phyloP scores from a whole-genome alignment of 371 early-diverging fungal species.

The Mortierella sp. region DNA sequence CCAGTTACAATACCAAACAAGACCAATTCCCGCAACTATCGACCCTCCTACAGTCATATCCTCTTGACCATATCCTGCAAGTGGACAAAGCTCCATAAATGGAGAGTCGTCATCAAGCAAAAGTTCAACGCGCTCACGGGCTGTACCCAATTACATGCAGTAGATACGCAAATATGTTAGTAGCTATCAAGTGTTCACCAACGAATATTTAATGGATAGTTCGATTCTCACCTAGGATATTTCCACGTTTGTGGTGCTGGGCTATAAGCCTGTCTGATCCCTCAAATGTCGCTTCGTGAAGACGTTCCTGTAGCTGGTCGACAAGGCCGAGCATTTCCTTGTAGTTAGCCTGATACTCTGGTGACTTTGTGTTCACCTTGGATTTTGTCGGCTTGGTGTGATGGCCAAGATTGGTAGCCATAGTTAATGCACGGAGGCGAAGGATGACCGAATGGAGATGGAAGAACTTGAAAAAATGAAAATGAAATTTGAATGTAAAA shows the following conservation, averaged over 20 bases:
- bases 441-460: neutral
- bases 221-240: conserved; percentile 66
- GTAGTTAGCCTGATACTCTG: conserved; percentile 71
- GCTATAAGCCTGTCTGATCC: conserved; percentile 69
- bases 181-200: neutral
- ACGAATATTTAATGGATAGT: neutral
- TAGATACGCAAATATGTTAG: neutral
- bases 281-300: conserved; percentile 70
- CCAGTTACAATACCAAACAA: conserved; percentile 66
- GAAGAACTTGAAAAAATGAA: neutral
- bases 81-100: conserved; percentile 77
- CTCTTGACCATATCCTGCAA: conserved; percentile 80
- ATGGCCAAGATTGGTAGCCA: conserved; percentile 48
- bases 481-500: neutral
- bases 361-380: conserved; percentile 53
- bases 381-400: conserved; percentile 44
- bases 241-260: conserved; percentile 74
- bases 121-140: conserved; percentile 77
- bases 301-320: conserved; percentile 65
- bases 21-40: conserved; percentile 77
- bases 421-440: neutral
- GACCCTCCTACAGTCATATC: conserved; percentile 82
- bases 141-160: conserved; percentile 32
- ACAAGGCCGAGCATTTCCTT: conserved; percentile 70
- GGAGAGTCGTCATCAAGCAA: conserved; percentile 80